A percentile compares a stretch with the other conserved stretches of the same genome.
Conservation (phyloP, 495 filamentous ascomycete species). For the Aspergillus homomorphus region DNA sequence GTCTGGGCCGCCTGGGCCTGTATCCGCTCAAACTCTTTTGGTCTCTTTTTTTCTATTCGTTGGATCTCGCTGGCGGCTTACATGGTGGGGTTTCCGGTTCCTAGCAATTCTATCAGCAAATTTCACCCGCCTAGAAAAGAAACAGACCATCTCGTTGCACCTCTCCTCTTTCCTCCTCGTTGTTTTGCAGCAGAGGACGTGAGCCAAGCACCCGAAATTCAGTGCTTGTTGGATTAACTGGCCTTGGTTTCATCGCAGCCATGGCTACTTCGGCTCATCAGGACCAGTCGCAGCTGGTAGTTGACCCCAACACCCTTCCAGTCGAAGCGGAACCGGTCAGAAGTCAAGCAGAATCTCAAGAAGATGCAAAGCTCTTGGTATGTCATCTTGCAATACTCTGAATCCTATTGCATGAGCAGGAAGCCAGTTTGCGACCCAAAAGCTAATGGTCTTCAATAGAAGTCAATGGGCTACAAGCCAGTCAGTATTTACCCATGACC, state of each 20-base stretch:
- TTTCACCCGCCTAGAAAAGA: slow-evolving; percentile 6
- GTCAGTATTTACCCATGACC: slow-evolving; percentile 25
- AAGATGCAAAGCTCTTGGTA: slow-evolving; percentile 46
- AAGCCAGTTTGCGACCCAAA: neutral
- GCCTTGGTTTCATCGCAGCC: neutral
- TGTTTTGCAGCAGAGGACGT: neutral
- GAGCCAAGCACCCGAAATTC: neutral
- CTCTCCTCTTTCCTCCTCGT: slow-evolving; percentile 5
- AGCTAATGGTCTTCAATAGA: slow-evolving; percentile 29
- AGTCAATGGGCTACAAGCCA: slow-evolving; percentile 49
- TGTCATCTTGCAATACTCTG: slow-evolving; percentile 10
- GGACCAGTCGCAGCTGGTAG: slow-evolving; percentile 25
- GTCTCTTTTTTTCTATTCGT: slow-evolving; percentile 11
- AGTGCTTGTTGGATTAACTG: neutral
- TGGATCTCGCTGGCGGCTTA: slow-evolving; percentile 1
- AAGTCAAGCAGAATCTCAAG: slow-evolving; percentile 30
- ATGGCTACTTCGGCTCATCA: slow-evolving; percentile 12
- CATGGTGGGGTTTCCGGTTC: slow-evolving; percentile 15
- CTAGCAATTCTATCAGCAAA: slow-evolving; percentile 18
- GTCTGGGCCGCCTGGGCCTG: too few relatives aligned
- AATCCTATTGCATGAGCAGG: neutral
- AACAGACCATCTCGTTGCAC: neutral
- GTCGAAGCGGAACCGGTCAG: slow-evolving; percentile 29
- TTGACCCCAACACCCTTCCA: slow-evolving; percentile 26
- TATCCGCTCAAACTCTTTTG: slow-evolving; percentile 7